phyloP scores from a whole-genome alignment of 2,329 filamentous ascomycete genomes.

The Trichothecium sympodiale region DNA sequence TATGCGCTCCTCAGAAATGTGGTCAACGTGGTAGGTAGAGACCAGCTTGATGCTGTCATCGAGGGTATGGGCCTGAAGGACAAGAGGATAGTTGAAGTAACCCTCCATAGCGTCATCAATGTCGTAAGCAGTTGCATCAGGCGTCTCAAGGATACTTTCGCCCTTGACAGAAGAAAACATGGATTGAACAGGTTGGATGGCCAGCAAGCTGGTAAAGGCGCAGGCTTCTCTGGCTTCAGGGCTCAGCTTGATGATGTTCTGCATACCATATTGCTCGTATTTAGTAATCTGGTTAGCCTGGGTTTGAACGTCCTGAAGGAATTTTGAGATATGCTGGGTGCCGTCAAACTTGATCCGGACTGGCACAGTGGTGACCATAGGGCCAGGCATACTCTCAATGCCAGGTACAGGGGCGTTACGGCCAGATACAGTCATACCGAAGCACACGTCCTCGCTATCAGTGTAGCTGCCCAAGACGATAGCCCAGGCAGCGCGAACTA shows the following conservation, averaged over 20 bases:
- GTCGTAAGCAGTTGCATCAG: neutral
- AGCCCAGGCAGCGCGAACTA: constrained; percentile 17
- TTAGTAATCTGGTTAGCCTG: constrained; percentile 8
- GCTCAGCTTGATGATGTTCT: constrained; percentile 11
- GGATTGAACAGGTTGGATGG: constrained; percentile 1
- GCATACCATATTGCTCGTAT: constrained; percentile 10
- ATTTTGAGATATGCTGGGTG: constrained; percentile 6
- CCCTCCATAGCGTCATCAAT: constrained; percentile 1
- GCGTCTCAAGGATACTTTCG: neutral
- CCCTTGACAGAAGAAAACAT: neutral
- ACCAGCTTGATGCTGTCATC: constrained; percentile 1
- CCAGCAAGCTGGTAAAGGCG: constrained; percentile 1
- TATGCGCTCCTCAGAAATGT: neutral
- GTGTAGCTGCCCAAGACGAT: constrained; percentile 10
- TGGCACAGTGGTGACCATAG: constrained; percentile 11
- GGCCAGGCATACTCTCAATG: constrained; percentile 11
- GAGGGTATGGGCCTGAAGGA: neutral
- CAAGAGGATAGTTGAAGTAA: constrained; percentile 6
- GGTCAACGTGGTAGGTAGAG: constrained; percentile 2
- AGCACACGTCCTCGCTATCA: constrained; percentile 10
- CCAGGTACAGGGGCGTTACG: constrained; percentile 11
- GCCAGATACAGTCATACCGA: constrained; percentile 13
- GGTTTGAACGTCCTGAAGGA: constrained; percentile 9
- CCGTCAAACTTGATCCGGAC: constrained; percentile 5
- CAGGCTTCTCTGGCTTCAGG: neutral